Evolutionary conservation across 495 filamentous ascomycete species (phyloP).

Genomic region (Talaromyces wortmannii): DNA sequence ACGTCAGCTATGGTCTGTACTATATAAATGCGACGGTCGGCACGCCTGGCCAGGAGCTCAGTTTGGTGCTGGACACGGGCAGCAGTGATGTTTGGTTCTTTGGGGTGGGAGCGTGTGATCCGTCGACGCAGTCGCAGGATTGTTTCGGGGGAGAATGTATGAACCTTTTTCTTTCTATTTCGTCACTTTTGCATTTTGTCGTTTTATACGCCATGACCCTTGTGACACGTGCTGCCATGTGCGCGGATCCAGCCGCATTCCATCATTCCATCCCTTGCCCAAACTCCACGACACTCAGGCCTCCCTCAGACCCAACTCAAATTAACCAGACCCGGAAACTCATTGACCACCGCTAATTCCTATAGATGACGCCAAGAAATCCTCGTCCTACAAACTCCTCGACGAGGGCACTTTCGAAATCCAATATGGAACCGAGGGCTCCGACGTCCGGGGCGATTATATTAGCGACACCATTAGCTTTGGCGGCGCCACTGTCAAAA

Average conservation of each 20-base stretch:
- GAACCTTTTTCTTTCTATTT: neutral
- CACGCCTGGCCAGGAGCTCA: slow-evolving; percentile 48
- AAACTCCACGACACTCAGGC: neutral
- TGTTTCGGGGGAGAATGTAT: slow-evolving; percentile 3
- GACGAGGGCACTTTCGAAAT: slow-evolving; percentile 54
- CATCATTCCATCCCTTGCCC: neutral
- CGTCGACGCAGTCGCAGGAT: neutral
- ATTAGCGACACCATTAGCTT: slow-evolving; percentile 59
- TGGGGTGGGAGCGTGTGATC: slow-evolving; percentile 3
- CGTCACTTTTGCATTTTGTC: neutral
- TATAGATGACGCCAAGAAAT: neutral
- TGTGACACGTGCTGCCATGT: neutral
- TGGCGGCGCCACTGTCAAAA: slow-evolving; percentile 39
- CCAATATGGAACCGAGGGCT: slow-evolving; percentile 62
- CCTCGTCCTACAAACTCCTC: neutral
- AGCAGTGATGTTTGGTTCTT: slow-evolving; percentile 74
- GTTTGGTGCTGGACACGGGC: slow-evolving; percentile 61
- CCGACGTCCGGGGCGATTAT: slow-evolving; percentile 64
- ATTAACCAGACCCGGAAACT: too few species aligned
- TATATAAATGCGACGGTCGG: slow-evolving; percentile 58
- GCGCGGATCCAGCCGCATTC: neutral
- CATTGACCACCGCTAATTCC: neutral
- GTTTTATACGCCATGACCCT: neutral
- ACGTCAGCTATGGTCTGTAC: slow-evolving; percentile 40
- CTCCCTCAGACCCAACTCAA: neutral